phyloP scores from a whole-genome alignment of 1,284 basidiomycete species.

The Rhodotorula sp. region DNA sequence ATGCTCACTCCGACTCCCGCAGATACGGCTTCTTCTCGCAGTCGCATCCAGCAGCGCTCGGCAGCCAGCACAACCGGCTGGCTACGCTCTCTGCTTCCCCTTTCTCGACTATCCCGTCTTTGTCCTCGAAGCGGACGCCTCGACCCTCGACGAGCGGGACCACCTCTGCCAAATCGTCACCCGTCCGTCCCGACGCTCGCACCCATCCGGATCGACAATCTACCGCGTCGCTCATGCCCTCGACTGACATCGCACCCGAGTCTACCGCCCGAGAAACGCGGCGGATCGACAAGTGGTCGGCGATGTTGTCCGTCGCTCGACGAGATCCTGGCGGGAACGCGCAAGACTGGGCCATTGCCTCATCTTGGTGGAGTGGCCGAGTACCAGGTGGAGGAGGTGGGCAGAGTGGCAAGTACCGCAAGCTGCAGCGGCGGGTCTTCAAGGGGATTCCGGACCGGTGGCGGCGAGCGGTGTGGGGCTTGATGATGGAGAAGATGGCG shows the following conservation, averaged over 20 bases:
- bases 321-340: slow-evolving; percentile 71
- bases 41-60: slow-evolving; percentile 38
- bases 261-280: slow-evolving; percentile 59
- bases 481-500: slow-evolving; percentile 33
- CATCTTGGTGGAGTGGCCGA: slow-evolving; percentile 62
- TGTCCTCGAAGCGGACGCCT: not conserved
- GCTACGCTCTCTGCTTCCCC: slow-evolving; percentile 27
- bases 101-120: slow-evolving; percentile 25
- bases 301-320: slow-evolving; percentile 61
- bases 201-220: slow-evolving; percentile 6
- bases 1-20: not conserved
- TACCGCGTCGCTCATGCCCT: slow-evolving; percentile 27
- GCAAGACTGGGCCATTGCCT: slow-evolving; percentile 66
- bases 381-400: slow-evolving; percentile 36
- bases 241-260: slow-evolving; percentile 14
- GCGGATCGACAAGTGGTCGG: slow-evolving; percentile 80
- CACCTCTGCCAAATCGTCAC: not conserved
- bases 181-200: not conserved
- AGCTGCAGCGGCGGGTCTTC: slow-evolving; percentile 67
- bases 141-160: not conserved
- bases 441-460: slow-evolving; percentile 97
- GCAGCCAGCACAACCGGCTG: slow-evolving; percentile 37
- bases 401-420: slow-evolving; percentile 42
- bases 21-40: slow-evolving; percentile 44
- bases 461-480: slow-evolving; percentile 83